Conservation (phyloP, 495 filamentous ascomycete genomes). For the Aspergillus sparsus region DNA sequence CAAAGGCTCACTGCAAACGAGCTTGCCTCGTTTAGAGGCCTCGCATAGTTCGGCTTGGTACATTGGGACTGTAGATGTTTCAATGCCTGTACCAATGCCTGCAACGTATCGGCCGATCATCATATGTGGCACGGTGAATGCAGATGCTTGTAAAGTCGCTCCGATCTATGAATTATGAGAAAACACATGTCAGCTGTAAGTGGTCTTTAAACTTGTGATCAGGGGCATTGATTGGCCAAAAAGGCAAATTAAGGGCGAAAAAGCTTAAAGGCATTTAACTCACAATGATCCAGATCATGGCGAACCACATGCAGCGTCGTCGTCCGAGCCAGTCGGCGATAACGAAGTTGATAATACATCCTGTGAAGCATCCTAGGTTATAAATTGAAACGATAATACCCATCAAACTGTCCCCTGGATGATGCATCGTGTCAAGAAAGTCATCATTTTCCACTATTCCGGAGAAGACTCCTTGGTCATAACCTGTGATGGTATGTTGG, state of each 20-base stretch:
- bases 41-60: constrained; percentile 53
- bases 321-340: constrained; percentile 53
- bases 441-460: constrained; percentile 50
- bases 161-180: constrained; percentile 30
- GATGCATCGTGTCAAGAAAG: constrained; percentile 46
- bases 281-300: constrained; percentile 39
- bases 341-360: constrained; percentile 47
- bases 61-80: constrained; percentile 50
- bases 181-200: not conserved
- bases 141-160: constrained; percentile 45
- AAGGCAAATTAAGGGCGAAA: no score
- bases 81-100: constrained; percentile 54
- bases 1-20: constrained; percentile 50
- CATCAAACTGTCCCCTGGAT: constrained; percentile 43
- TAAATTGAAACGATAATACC: constrained; percentile 55
- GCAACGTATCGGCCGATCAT: constrained; percentile 52
- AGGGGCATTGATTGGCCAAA: no score
- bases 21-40: constrained; percentile 41
- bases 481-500: constrained; percentile 32
- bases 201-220: no score
- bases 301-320: constrained; percentile 44
- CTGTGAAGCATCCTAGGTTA: constrained; percentile 51
- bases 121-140: constrained; percentile 46
- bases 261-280: not conserved
- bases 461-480: constrained; percentile 58